Percentiles rank a stretch among this genome's conserved stretches.
Conservation (phyloP, 2,329 filamentous ascomycete genomes). For the Phyllosticta capitalensis region DNA sequence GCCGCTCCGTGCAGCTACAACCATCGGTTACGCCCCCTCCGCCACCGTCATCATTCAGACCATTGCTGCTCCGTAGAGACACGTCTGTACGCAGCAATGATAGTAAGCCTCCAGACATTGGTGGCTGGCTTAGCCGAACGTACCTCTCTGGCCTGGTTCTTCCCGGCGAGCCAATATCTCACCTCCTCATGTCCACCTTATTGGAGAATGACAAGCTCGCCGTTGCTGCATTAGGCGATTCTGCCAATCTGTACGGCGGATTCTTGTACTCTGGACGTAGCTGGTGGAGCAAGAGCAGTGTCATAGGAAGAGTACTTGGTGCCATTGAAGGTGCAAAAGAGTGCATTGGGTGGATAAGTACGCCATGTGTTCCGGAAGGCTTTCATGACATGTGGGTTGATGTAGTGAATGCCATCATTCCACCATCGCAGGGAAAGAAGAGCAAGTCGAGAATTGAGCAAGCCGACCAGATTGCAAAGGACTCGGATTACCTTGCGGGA, state of each 20-base stretch:
- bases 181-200: slow-evolving; percentile 47
- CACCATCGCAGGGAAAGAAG: slow-evolving; percentile 16
- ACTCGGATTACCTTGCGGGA: slow-evolving; percentile 15
- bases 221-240: slow-evolving; percentile 39
- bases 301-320: slow-evolving; percentile 46
- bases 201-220: slow-evolving; percentile 46
- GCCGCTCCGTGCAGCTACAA: slow-evolving; percentile 22
- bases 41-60: background rate
- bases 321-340: slow-evolving; percentile 35
- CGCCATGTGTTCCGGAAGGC: slow-evolving; percentile 31
- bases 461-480: slow-evolving; percentile 21
- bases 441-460: slow-evolving; percentile 30
- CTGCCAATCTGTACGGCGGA: slow-evolving; percentile 45
- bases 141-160: slow-evolving; percentile 47
- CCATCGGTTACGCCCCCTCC: slow-evolving; percentile 17
- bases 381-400: slow-evolving; percentile 42
- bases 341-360: slow-evolving; percentile 48
- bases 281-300: slow-evolving; percentile 49
- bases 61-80: slow-evolving; percentile 3
- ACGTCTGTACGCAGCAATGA: background rate
- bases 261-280: slow-evolving; percentile 41
- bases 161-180: slow-evolving; percentile 44
- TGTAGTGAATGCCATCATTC: slow-evolving; percentile 26
- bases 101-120: slow-evolving; percentile 22
- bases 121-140: slow-evolving; percentile 47